Evolutionary conservation across 805 yeast genomes (phyloP).

Genomic region (Kodamaea nitidulidarum): DNA sequence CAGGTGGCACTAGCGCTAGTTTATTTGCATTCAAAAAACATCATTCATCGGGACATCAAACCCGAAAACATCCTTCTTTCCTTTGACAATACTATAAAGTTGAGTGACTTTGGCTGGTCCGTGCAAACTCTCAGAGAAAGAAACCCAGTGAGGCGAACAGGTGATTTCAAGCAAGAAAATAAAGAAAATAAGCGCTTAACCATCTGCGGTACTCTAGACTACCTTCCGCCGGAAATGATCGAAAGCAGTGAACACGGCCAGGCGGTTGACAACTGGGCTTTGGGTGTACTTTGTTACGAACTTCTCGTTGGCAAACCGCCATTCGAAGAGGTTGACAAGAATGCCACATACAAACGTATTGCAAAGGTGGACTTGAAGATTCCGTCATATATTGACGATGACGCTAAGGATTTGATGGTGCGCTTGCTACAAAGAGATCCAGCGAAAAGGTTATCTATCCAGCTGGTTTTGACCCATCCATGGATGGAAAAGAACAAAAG

Average conservation of each 20-base stretch:
- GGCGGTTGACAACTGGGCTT: conserved; percentile 86
- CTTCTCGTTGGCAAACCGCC: conserved; percentile 88
- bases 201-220: conserved; percentile 92
- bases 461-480: conserved; percentile 68
- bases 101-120: conserved; percentile 97
- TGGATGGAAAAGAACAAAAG: conserved; percentile 72
- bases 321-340: conserved; percentile 76
- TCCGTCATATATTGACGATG: conserved; percentile 65
- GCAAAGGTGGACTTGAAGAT: conserved; percentile 70
- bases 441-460: conserved; percentile 54
- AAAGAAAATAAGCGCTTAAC: conserved; percentile 55
- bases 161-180: not conserved
- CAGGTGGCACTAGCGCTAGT: conserved; percentile 80
- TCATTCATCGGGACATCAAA: conserved; percentile 89
- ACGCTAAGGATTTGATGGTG: conserved; percentile 72
- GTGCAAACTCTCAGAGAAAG: conserved; percentile 41
- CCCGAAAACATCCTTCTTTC: conserved; percentile 89
- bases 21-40: conserved; percentile 72
- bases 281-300: conserved; percentile 85
- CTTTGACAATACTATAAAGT: conserved; percentile 68
- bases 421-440: conserved; percentile 68
- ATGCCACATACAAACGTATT: conserved; percentile 76
- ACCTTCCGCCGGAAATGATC: conserved; percentile 93
- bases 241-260: conserved; percentile 75
- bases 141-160: not conserved